Evolutionary conservation across 768 basidiomycete species (phyloP).

Genomic region (Polyporus arcularius): DNA sequence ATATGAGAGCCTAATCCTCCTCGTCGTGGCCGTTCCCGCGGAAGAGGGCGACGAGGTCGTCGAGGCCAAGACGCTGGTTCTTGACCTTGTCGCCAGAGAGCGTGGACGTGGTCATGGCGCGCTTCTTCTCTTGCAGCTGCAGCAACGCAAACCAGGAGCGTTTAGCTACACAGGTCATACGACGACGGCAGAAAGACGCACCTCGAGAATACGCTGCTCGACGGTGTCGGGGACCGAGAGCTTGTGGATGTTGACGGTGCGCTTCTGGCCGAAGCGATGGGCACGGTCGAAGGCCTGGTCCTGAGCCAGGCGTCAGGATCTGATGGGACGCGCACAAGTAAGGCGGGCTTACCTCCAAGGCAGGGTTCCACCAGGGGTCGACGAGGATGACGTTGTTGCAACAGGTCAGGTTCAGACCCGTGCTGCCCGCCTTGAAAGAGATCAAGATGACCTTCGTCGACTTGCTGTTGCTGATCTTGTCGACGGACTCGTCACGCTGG

Average conservation of each 20-base stretch:
- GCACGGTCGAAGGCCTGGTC: constrained; percentile 95
- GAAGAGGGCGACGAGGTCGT: constrained; percentile 85
- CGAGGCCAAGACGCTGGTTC: constrained; percentile 78
- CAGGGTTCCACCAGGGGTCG: constrained; percentile 96
- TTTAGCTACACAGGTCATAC: not conserved
- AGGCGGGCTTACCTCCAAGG: constrained; percentile 61
- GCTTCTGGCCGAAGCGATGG: constrained; percentile 87
- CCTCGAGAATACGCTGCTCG: constrained; percentile 81
- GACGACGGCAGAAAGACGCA: constrained; percentile 30
- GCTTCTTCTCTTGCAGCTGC: constrained; percentile 90
- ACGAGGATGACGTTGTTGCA: constrained; percentile 95
- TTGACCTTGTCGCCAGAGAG: constrained; percentile 88
- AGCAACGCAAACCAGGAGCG: too few relatives aligned
- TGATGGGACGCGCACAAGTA: constrained; percentile 14
- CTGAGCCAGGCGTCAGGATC: constrained; percentile 33
- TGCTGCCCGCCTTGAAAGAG: constrained; percentile 94
- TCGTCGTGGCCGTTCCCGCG: constrained; percentile 56
- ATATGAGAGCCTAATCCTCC: constrained; percentile 34
- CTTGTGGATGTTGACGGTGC: constrained; percentile 86
- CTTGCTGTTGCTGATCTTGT: constrained; percentile 64
- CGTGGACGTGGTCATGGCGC: constrained; percentile 79
- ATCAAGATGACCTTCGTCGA: constrained; percentile 80
- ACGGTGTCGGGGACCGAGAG: constrained; percentile 86
- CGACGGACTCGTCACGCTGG: constrained; percentile 73
- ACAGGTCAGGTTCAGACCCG: constrained; percentile 85